These are phyloP conservation scores for Pleoardoris graminearum DNA, from an alignment of 2,329 filamentous ascomycete species.

Conservation along the genomic window DNA sequence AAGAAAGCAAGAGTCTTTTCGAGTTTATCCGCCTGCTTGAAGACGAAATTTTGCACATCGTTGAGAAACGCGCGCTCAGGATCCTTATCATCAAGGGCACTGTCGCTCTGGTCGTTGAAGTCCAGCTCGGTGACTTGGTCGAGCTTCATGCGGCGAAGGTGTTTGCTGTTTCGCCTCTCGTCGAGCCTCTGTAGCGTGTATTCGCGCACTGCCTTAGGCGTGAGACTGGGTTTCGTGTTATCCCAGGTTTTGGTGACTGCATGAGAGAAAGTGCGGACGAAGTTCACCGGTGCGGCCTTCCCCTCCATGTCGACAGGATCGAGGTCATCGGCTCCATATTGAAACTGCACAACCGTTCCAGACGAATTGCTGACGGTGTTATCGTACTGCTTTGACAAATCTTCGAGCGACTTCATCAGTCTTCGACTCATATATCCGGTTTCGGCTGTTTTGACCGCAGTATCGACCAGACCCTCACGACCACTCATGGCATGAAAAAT, in stretches of 20 bases:
- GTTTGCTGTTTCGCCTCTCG: constrained; percentile 57
- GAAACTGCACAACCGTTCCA: constrained; percentile 90
- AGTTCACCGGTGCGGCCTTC: constrained; percentile 86
- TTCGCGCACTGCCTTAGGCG: constrained; percentile 71
- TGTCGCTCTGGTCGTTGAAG: constrained; percentile 71
- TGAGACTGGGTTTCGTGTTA: constrained; percentile 72
- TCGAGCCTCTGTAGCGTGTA: constrained; percentile 71
- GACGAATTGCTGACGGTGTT: constrained; percentile 91
- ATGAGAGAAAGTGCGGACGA: constrained; percentile 88
- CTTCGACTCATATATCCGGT: constrained; percentile 99
- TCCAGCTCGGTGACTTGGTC: constrained; percentile 54
- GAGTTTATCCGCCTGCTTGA: constrained; percentile 65
- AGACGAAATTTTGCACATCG: constrained; percentile 74
- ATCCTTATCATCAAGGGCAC: constrained; percentile 62
- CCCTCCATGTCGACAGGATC: constrained; percentile 99
- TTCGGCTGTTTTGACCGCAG: constrained; percentile 97
- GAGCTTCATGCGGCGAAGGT: constrained; percentile 25
- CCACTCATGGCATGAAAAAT: constrained; percentile 98
- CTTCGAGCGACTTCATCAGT: constrained; percentile 96
- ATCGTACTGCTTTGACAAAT: constrained; percentile 91
- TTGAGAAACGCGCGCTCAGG: constrained; percentile 80
- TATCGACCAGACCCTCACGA: constrained; percentile 97
- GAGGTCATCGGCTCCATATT: constrained; percentile 93
- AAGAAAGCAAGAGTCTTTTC: constrained; percentile 47
- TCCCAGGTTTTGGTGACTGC: constrained; percentile 74